A percentile compares a stretch with the other conserved stretches of the same genome.
Conservation (phyloP, 768 basidiomycete species). For the Amanita subjunquillea region DNA sequence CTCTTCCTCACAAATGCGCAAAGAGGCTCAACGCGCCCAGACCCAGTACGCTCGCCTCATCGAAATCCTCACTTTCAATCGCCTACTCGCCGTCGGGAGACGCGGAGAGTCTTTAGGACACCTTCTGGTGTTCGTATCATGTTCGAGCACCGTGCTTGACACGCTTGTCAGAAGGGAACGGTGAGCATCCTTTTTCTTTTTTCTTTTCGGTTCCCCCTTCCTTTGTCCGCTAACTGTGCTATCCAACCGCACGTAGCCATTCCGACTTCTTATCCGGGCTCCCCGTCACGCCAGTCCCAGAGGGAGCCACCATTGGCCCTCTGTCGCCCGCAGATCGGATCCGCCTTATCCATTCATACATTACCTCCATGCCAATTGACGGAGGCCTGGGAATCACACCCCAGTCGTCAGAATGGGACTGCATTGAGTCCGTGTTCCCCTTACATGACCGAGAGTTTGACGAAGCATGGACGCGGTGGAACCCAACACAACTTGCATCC, state of each 20-base stretch:
- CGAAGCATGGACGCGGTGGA: constrained; percentile 74
- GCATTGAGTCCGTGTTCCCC: constrained; percentile 72
- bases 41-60: constrained; percentile 61
- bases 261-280: constrained; percentile 72
- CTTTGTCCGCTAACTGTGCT: not conserved
- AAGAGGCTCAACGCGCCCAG: constrained; percentile 55
- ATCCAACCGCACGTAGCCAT: constrained; percentile 29
- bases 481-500: constrained; percentile 48
- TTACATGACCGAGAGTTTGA: constrained; percentile 83
- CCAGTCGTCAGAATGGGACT: constrained; percentile 61
- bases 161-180: constrained; percentile 65
- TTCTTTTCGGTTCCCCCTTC: constrained; percentile 3
- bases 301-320: constrained; percentile 31
- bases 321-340: constrained; percentile 70
- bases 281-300: constrained; percentile 40
- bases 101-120: constrained; percentile 71
- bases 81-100: constrained; percentile 63
- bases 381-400: constrained; percentile 81
- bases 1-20: constrained; percentile 52
- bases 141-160: constrained; percentile 48
- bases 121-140: constrained; percentile 66
- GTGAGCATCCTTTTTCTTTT: constrained; percentile 30
- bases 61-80: constrained; percentile 46
- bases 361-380: constrained; percentile 62
- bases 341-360: constrained; percentile 63